Conservation (phyloP, 2,329 filamentous ascomycete genomes). For the Aureobasidium sp. region DNA sequence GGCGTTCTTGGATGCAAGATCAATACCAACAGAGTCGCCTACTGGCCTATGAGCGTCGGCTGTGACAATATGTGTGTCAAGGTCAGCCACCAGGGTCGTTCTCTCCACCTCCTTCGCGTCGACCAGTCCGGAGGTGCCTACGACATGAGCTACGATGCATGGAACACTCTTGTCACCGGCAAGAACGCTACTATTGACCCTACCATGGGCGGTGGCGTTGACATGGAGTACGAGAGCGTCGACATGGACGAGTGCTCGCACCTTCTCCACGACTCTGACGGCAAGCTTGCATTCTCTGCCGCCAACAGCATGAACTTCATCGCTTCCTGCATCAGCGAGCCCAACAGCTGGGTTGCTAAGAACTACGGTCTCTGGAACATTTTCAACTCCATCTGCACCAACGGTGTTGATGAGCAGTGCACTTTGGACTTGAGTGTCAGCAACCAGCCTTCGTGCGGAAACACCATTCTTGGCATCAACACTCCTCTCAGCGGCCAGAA, state of each 20-base stretch:
- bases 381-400: conserved; percentile 35
- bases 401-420: conserved; percentile 25
- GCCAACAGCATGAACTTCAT: conserved; percentile 52
- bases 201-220: conserved; percentile 41
- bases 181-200: conserved; percentile 40
- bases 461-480: conserved; percentile 20
- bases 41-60: conserved; percentile 48
- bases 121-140: conserved; percentile 49
- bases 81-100: conserved; percentile 38
- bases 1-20: conserved; percentile 55
- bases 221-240: conserved; percentile 45
- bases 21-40: conserved; percentile 53
- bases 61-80: conserved; percentile 52
- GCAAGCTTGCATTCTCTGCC: conserved; percentile 47
- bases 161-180: conserved; percentile 50
- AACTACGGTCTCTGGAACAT: conserved; percentile 46
- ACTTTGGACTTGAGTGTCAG: conserved; percentile 21
- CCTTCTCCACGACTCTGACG: conserved; percentile 35
- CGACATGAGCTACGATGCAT: conserved; percentile 55
- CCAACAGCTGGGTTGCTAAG: conserved; percentile 44
- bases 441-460: conserved; percentile 24
- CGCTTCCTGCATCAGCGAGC: conserved; percentile 24
- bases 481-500: conserved; percentile 17
- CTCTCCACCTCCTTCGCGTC: conserved; percentile 50
- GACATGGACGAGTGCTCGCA: conserved; percentile 41